Conservation (phyloP, 352 stramenopile genomes). For the Globisporangium barbulae region DNA sequence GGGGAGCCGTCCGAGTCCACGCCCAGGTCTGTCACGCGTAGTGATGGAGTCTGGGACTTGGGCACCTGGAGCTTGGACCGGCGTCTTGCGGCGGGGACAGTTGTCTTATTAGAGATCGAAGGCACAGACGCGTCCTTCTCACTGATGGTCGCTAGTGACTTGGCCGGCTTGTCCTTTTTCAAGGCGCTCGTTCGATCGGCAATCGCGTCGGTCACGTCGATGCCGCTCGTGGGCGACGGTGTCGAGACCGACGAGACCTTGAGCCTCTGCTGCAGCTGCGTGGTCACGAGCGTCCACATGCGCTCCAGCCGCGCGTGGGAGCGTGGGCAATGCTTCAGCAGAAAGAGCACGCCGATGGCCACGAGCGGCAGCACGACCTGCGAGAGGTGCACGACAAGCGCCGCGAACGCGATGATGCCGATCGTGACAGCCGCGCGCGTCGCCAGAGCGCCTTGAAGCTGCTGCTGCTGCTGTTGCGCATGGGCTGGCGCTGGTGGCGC, state of each 20-base stretch:
- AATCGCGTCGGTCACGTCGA: not conserved
- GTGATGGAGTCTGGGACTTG: slow-evolving; percentile 2
- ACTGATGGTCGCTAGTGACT: not conserved
- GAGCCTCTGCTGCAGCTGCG: slow-evolving; percentile 4
- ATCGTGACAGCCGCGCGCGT: not conserved
- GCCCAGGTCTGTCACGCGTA: slow-evolving; percentile 18
- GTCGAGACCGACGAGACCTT: not conserved
- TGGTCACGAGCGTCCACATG: not conserved
- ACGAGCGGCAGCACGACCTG: slow-evolving; percentile 3
- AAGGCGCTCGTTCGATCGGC: no score
- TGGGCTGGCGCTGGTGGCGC: not conserved
- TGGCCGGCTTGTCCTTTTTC: not conserved
- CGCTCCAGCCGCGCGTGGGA: not conserved
- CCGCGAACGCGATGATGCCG: slow-evolving; percentile 1
- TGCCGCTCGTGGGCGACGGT: not conserved
- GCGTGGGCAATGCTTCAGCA: not conserved
- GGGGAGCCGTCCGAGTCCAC: slow-evolving; percentile 15
- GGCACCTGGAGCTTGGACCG: slow-evolving; percentile 8
- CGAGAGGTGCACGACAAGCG: slow-evolving; percentile 10
- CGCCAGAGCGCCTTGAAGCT: not conserved
- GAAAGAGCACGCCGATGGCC: not conserved
- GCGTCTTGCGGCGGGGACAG: not conserved
- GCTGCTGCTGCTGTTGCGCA: not conserved
- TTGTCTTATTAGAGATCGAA: not conserved
- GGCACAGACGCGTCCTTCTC: not conserved